Base-by-base conservation (phyloP, 768 basidiomycete species). In the Xerocomus spinulosus region DNA sequence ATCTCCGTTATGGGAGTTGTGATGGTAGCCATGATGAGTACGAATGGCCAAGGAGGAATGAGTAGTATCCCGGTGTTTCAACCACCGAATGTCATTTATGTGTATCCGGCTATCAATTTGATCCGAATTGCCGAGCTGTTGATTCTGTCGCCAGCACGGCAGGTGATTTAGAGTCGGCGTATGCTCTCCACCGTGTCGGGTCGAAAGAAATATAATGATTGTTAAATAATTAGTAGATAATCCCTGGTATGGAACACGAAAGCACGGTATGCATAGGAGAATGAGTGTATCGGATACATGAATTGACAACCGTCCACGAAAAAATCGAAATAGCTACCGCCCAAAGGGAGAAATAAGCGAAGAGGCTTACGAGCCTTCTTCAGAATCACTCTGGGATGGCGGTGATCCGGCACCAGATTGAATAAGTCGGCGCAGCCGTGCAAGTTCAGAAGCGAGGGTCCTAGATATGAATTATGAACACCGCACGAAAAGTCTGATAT, bases 1-100 rank as follows among this genome's bases (percentile, higher is more conserved):
- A 92, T 74, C 69, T 92, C 78, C 28, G 92, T 94, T 55, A 94
- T 77, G n/a, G 89, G 87, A 5, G 92, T 94, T 18, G 77, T 70
- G 50, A 94, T 83, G 46, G 91, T 82, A 45, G 75, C 70, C 54
- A 64, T 64, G 42, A 14, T 21, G 14, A 32, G 26, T 23, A 39
- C 17, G 14, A 20, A 32, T 14, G 40, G n/a, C 6, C 39, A 21
- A 9, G 21, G 23, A 37, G 30, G 6, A 29, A 24, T n/a, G 13
- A 13, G 2, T 36, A 6, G 9, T 2, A 13, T 25, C 2, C 21
- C 17, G 15, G 12, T 5, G 23, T 25, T 24, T 5, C 15, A 33
- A 4, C 35, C 20, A 24, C 5, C 24, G 9, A 24, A 33, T 9
- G 15, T 40, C n/a, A 20, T 46, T 46, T 56, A 56, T 51, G 25